Evolutionary conservation across 2,329 filamentous ascomycete genomes (phyloP), one percentile per base, ranked within the genome.

Genomic region (Verticillium albo-atrum): DNA sequence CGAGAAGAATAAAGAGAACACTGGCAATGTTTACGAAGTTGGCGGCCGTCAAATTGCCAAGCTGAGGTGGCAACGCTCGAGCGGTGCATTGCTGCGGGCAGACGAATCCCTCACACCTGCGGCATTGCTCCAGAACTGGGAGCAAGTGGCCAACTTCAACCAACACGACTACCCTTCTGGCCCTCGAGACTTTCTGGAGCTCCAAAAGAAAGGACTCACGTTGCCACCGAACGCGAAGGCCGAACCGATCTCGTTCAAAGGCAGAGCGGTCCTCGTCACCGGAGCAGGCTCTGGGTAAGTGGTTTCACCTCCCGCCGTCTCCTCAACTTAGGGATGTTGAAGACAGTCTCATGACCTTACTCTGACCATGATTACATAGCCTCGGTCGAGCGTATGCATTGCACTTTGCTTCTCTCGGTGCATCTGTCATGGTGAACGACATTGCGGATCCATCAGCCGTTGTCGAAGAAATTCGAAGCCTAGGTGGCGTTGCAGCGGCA

Each of bases 31-130:
- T 74, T 98, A 93, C 75, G 95, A 98, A 79, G 91, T 90, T 65
- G 95, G 95, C 62, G 95, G 91, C 72, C 95, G 94, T 59, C 92
- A 96, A 77, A 80, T 96, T 60, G 91, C 94, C 67, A 98, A 98
- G 83, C 78, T 97, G 61, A 86, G 95, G 70, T 99, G 95, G 95
- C 91, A 99, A 83, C 89, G 95, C 64, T 88, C 95, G 58, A 89
- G 86, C 74, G 95, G 95, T 76, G 89, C 91, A 63, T 83, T 98
- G 42, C 85, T 97, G 71, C 96, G 94, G 82, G 88, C 92, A 59
- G 95, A 98, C 75, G 86, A 89, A 68, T 88, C 85, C 64, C 90
- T 97, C 75, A 98, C 94, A 6, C 91, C 95, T 12, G 89, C 90
- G 65, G 92, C 93, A 61, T 82, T 99, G 65, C 81, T 96, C 64